These are phyloP conservation scores for Boletus rubroflammeus DNA, from an alignment of 768 basidiomycete species.

Conservation along the genomic window DNA sequence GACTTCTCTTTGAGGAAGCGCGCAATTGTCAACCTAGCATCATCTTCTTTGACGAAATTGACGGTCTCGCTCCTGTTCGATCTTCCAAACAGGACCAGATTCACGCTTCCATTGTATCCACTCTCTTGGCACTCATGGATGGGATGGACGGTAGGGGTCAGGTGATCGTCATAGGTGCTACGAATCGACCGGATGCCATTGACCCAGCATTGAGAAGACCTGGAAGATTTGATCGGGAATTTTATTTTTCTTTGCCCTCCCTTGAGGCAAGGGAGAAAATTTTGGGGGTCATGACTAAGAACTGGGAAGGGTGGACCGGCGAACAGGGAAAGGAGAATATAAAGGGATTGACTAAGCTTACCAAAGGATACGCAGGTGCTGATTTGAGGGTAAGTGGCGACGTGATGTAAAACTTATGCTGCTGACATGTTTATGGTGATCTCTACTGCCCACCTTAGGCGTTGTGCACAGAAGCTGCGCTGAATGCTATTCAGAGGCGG, in stretches of 20 bases:
- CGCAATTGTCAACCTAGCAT: conserved; percentile 89
- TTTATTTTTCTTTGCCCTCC: conserved; percentile 92
- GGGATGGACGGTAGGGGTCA: conserved; percentile 99
- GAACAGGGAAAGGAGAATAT: conserved; percentile 45
- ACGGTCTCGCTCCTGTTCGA: conserved; percentile 95
- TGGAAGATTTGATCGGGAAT: conserved; percentile 95
- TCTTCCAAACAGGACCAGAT: conserved; percentile 99
- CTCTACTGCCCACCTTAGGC: conserved; percentile 48
- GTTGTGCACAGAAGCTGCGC: conserved; percentile 91
- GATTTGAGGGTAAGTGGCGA: conserved; percentile 74
- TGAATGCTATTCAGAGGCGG: conserved; percentile 92
- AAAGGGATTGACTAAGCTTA: conserved; percentile 76
- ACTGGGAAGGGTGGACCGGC: conserved; percentile 82
- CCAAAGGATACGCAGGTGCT: conserved; percentile 97
- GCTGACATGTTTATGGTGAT: conserved; percentile 1
- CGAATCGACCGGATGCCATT: conserved; percentile 96
- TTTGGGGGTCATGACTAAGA: conserved; percentile 81
- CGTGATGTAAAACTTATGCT: neutral
- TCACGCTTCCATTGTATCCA: conserved; percentile 96
- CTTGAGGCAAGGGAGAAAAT: conserved; percentile 85
- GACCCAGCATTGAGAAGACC: conserved; percentile 93
- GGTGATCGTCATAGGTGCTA: conserved; percentile 96
- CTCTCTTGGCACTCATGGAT: conserved; percentile 95
- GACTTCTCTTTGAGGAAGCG: conserved; percentile 95
- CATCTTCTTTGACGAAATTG: conserved; percentile 99